Base-by-base conservation (phyloP, 2,329 filamentous ascomycete species). In the Endoconidiophora laricicola region DNA sequence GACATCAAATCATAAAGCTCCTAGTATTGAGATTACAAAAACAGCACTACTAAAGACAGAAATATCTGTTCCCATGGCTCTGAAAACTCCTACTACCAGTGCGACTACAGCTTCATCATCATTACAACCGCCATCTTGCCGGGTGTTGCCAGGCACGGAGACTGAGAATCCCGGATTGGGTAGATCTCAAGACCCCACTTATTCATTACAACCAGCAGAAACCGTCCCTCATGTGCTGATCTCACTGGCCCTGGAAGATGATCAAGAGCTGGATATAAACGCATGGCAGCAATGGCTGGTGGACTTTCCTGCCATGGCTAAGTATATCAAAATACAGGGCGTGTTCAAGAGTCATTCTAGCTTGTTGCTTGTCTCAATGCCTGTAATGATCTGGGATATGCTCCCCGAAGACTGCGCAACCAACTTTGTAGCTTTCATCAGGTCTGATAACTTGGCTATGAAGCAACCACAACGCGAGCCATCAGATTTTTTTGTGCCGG, bases 261-360 rank as follows among this genome's bases (percentile, higher is more conserved):
- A 78, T 47, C 73, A 77, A 54, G 63, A 65, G 12, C 60, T 77
- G 1, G 74, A 78, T 44, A 62, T 79, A n/a, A 69, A 72, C 50
- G 72, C 72, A 3, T 78, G 74, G 73, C 69, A 77, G 57, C 66
- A 69, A 49, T 78, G 74, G 74, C 64, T 78, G 2, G 61, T 65
- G 24, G 67, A 65, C 16, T 76, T 78, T 54, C 74, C 75, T 0
- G 70, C 72, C 2, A 62, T 78, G 50, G 74, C 74, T 40, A 77
- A 73, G 55, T 73, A 76, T 54, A 73, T 76, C 59, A 76, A 76
- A 56, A 69, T 79, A 4, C 74, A 79, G 56, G 74, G 73, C 6
- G 68, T 77, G 1, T 79, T 78, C 60, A 76, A 75, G 57, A 78
- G 74, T 46, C 73, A 78, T 56, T 78, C 75, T 0, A 78, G 72